Evolutionary conservation across 2,329 filamentous ascomycete genomes (phyloP), one percentile per base, ranked within the genome.

Genomic region (Xylaria sp.): DNA sequence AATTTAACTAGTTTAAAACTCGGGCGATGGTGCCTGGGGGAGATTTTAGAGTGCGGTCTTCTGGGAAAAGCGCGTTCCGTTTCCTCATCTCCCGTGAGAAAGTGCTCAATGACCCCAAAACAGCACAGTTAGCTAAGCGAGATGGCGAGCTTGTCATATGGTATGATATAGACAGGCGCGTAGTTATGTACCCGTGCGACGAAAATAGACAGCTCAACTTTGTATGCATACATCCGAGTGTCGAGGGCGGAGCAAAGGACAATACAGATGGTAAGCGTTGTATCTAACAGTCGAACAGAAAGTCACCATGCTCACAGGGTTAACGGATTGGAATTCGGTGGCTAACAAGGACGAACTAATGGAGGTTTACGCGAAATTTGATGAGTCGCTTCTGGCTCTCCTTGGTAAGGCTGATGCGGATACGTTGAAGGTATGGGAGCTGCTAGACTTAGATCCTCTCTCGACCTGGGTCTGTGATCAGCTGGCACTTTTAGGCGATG

Each of bases 401-500:
- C 65, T 83, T 3, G 66, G 64, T 4, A 80, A 81, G 65, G 80
- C 76, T 0, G 78, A 82, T n/a, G 72, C 77, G 0, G 69, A 75
- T 0, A 76, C 76, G 0, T 68, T 87, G 19, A 86, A 83, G 56
- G 75, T 86, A 0, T 89, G 85, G 86, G 81, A 80, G 21, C 72
- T 89, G 1, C 71, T 87, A 3, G 88, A 91, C 64, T 88, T 89
- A 84, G 80, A 84, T 3, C 74, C 79, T 1, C 72, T 90, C 15
- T 79, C 82, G 0, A 78, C 74, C 0, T 91, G 86, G 83, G 76
- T 79, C 0, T 80, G 83, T 2, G 83, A 74, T 0, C 80, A 77
- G 4, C 70, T 90, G 17, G 86, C 81, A 1, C 72, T 90, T 0
- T 72, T 91, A 0, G 88, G 89, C 0, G 88, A 91, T 70, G 87